These are phyloP conservation scores for Fusarium sambucinum DNA, from an alignment of 2,329 filamentous ascomycete species.

Conservation along the genomic window DNA sequence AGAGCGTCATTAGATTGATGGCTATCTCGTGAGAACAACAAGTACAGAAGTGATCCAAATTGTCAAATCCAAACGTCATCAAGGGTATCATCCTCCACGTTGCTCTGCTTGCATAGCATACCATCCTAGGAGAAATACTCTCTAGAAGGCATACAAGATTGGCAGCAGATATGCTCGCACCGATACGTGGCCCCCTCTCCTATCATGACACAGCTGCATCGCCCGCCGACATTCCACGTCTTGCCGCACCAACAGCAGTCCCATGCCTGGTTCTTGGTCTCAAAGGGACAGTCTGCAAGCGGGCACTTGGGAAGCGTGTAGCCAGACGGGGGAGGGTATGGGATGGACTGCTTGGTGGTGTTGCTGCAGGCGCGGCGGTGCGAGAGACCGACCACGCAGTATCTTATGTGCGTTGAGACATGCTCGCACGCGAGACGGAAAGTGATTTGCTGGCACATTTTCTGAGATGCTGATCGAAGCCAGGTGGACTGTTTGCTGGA, in stretches of 20 bases:
- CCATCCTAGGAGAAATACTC: slow-evolving; percentile 46
- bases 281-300: slow-evolving; percentile 62
- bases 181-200: slow-evolving; percentile 61
- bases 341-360: slow-evolving; percentile 58
- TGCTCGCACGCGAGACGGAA: slow-evolving; percentile 66
- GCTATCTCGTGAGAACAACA: background rate
- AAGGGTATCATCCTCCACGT: slow-evolving; percentile 19
- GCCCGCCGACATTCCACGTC: slow-evolving; percentile 62
- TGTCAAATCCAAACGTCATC: background rate
- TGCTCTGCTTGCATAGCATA: background rate
- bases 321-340: slow-evolving; percentile 62
- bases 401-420: slow-evolving; percentile 58
- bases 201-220: slow-evolving; percentile 66
- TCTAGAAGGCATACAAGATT: slow-evolving; percentile 60
- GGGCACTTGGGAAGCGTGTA: slow-evolving; percentile 59
- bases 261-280: slow-evolving; percentile 63
- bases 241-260: slow-evolving; percentile 70
- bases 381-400: slow-evolving; percentile 58
- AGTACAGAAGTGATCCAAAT: background rate
- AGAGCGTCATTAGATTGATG: background rate
- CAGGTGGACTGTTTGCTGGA: background rate
- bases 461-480: background rate
- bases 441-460: slow-evolving; percentile 64
- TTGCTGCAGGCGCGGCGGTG: slow-evolving; percentile 58
- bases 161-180: slow-evolving; percentile 68